Conservation (phyloP, 2,329 filamentous ascomycete genomes). For the Penicillium sp. region DNA sequence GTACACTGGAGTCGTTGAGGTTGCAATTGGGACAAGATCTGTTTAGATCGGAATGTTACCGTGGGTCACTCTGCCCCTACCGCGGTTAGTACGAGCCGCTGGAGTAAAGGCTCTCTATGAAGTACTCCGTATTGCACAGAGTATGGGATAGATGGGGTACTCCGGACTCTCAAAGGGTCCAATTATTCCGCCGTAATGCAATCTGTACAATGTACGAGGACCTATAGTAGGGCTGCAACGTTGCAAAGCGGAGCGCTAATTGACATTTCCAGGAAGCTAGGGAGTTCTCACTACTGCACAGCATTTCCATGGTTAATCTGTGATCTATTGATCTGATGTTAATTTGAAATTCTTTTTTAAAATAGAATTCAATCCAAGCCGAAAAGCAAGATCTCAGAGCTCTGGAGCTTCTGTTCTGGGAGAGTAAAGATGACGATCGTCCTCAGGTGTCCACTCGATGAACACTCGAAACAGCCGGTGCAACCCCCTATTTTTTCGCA, state of each 20-base stretch:
- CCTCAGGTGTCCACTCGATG: slow-evolving; percentile 21
- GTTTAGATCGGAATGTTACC: neutral
- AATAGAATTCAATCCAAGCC: neutral
- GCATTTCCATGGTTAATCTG: slow-evolving; percentile 1
- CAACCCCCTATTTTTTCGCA: slow-evolving; percentile 10
- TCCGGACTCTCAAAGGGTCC: neutral
- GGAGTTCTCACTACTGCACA: slow-evolving; percentile 2
- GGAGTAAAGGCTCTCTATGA: too few species aligned
- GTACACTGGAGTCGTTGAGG: neutral
- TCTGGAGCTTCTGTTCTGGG: neutral
- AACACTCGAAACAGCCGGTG: slow-evolving; percentile 25
- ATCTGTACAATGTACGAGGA: too few species aligned
- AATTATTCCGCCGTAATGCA: neutral
- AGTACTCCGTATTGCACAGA: too few species aligned
- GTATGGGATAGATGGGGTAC: too few species aligned
- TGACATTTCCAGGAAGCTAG: slow-evolving; percentile 2
- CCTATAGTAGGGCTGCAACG: neutral
- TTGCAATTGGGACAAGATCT: slow-evolving; percentile 7
- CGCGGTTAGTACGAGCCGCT: neutral
- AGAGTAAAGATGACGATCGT: slow-evolving; percentile 25
- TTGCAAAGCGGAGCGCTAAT: neutral
- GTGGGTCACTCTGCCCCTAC: neutral
- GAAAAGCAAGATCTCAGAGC: neutral
- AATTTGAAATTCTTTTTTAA: neutral
- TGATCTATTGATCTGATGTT: neutral